Evolutionary conservation across 2,329 filamentous ascomycete species (phyloP).

Genomic region (Sordariomycetes sp.): DNA sequence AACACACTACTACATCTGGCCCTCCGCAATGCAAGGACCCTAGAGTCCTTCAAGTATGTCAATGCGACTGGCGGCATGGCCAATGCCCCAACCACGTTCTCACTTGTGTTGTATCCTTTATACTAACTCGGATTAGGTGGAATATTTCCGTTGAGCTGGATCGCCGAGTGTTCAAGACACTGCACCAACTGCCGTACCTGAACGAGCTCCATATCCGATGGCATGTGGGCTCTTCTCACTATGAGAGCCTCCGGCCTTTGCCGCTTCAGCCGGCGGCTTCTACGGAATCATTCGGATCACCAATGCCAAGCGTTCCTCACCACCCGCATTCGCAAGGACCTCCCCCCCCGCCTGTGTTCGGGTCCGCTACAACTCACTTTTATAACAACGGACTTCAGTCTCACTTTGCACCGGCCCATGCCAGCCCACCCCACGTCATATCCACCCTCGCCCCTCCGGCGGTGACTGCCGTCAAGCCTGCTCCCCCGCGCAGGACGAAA

Average conservation of each 20-base stretch:
- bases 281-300: neutral
- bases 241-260: conserved; percentile 36
- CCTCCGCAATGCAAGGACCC: conserved; percentile 39
- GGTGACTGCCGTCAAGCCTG: conserved; percentile 8
- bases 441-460: conserved; percentile 20
- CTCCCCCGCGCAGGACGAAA: neutral
- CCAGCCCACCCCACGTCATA: conserved; percentile 12
- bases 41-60: conserved; percentile 46
- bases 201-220: conserved; percentile 46
- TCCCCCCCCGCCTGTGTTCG: conserved; percentile 10
- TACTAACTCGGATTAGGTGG: conserved; percentile 33
- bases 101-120: neutral
- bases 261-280: conserved; percentile 12
- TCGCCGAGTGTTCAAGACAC: conserved; percentile 42
- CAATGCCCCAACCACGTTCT: neutral
- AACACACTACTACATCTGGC: conserved; percentile 49
- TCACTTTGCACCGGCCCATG: neutral
- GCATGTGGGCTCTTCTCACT: conserved; percentile 45
- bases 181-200: conserved; percentile 43
- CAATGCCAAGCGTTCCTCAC: neutral
- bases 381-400: neutral
- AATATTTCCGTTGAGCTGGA: conserved; percentile 54
- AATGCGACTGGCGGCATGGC: neutral
- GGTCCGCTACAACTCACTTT: conserved; percentile 6
- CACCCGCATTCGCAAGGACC: conserved; percentile 1